phyloP scores from a whole-genome alignment of 768 basidiomycete species.

The Termitomyces sp. region DNA sequence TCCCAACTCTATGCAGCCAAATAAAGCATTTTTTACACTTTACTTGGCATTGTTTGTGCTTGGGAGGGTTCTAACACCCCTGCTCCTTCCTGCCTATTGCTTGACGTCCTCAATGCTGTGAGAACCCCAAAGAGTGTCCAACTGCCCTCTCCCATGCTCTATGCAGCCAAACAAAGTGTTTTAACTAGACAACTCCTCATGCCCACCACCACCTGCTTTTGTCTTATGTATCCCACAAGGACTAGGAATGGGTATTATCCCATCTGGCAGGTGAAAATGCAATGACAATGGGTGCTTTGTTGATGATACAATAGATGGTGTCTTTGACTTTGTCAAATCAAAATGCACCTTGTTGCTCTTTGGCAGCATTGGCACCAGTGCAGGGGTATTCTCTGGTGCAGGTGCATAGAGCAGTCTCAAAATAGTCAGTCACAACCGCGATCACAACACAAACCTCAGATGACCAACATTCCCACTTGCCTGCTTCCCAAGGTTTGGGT shows the following conservation, averaged over 20 bases:
- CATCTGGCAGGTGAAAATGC: conserved; percentile 54
- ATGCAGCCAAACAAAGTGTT: no score
- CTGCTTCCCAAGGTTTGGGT: conserved; percentile 23
- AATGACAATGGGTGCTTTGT: conserved; percentile 31
- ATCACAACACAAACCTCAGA: background rate
- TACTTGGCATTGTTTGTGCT: no score
- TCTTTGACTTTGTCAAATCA: conserved; percentile 22
- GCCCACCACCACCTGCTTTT: conserved; percentile 21
- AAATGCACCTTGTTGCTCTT: conserved; percentile 30
- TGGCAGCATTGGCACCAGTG: conserved; percentile 7
- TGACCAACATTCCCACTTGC: conserved; percentile 16
- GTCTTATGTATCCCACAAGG: conserved; percentile 41
- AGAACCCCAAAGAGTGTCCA: no score
- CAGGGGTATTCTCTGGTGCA: no score
- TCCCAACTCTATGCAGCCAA: no score
- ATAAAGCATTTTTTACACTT: no score
- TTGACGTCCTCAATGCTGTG: no score
- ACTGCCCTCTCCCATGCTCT: no score
- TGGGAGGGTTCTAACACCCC: no score
- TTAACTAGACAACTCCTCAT: no score
- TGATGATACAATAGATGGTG: conserved; percentile 18
- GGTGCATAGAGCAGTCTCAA: conserved; percentile 16
- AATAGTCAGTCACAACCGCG: conserved; percentile 15
- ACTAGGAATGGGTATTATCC: conserved; percentile 47
- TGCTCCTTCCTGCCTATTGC: no score